Percentiles rank a stretch among this genome's conserved stretches.
phyloP scores from a whole-genome alignment of 352 stramenopile species.

The Phytophthora citricola region DNA sequence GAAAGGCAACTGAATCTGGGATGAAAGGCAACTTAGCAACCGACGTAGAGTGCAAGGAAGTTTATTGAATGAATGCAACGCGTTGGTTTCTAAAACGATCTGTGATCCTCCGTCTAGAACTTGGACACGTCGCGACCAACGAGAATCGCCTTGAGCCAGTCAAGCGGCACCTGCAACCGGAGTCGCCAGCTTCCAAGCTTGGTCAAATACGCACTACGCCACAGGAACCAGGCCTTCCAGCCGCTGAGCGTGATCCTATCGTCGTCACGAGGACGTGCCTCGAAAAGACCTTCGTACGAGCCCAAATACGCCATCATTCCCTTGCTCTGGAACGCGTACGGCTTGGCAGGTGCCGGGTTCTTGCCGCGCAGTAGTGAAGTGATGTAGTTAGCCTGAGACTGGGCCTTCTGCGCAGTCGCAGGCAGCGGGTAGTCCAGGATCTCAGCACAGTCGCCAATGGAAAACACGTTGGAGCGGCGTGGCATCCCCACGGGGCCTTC shows the following conservation, averaged over 20 bases:
- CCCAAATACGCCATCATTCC: slow-evolving; percentile 96
- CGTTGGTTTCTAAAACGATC: not conserved
- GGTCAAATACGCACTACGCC: slow-evolving; percentile 96
- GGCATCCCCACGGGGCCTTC: slow-evolving; percentile 67
- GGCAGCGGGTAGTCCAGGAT: slow-evolving; percentile 89
- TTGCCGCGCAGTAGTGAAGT: slow-evolving; percentile 63
- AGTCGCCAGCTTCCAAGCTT: slow-evolving; percentile 94
- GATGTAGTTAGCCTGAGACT: slow-evolving; percentile 78
- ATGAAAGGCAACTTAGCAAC: slow-evolving; percentile 7
- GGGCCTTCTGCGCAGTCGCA: slow-evolving; percentile 93
- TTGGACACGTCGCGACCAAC: slow-evolving; percentile 96
- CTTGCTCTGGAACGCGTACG: slow-evolving; percentile 82
- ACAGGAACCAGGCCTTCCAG: slow-evolving; percentile 92
- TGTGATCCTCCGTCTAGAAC: slow-evolving; percentile 65
- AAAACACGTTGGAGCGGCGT: slow-evolving; percentile 91
- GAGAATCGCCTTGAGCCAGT: slow-evolving; percentile 97
- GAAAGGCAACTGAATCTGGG: too few relatives aligned
- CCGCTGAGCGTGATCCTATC: slow-evolving; percentile 78
- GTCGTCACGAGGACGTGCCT: slow-evolving; percentile 58
- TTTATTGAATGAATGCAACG: slow-evolving; percentile 14
- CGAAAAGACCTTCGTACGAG: slow-evolving; percentile 93
- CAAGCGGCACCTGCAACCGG: slow-evolving; percentile 95
- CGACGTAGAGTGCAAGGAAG: slow-evolving; percentile 7
- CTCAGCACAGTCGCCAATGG: slow-evolving; percentile 95
- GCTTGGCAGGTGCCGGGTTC: slow-evolving; percentile 51